Conservation (phyloP, 2,329 filamentous ascomycete genomes). For the Sclerotinia spermophila region DNA sequence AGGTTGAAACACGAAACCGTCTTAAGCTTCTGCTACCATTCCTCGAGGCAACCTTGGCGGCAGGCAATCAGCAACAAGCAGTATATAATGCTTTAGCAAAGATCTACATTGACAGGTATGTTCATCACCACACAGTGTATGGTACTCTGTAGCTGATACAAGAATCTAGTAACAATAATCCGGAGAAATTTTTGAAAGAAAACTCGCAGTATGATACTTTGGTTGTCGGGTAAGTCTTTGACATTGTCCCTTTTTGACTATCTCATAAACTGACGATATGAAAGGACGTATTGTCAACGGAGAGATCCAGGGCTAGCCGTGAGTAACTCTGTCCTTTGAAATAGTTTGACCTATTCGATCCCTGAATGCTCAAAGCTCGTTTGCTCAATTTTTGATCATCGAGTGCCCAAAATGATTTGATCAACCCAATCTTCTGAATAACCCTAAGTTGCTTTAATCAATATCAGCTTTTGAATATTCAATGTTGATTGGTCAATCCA, state of each 20-base stretch:
- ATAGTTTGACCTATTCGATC: no score
- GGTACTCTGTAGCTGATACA: not conserved
- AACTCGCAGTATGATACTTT: not conserved
- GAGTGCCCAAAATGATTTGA: no score
- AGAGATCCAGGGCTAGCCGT: no score
- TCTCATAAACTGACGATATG: not conserved
- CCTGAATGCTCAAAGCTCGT: no score
- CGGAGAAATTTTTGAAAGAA: slow-evolving; percentile 88
- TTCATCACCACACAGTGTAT: not conserved
- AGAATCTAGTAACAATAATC: slow-evolving; percentile 74
- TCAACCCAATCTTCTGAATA: no score
- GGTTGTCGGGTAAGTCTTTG: not conserved
- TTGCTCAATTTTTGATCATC: no score
- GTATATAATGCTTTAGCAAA: slow-evolving; percentile 97
- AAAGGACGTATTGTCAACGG: not conserved
- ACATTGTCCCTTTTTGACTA: not conserved
- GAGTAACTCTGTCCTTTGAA: no score
- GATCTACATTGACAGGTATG: slow-evolving; percentile 85
- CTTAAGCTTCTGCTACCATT: slow-evolving; percentile 94
- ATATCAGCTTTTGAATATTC: no score
- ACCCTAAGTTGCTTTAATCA: no score
- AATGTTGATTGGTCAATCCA: no score
- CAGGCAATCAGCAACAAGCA: slow-evolving; percentile 92
- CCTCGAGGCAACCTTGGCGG: slow-evolving; percentile 84
- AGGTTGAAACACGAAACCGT: slow-evolving; percentile 94